Evolutionary conservation across 805 yeast species (phyloP).

Genomic region (Monosporozyma unispora): DNA sequence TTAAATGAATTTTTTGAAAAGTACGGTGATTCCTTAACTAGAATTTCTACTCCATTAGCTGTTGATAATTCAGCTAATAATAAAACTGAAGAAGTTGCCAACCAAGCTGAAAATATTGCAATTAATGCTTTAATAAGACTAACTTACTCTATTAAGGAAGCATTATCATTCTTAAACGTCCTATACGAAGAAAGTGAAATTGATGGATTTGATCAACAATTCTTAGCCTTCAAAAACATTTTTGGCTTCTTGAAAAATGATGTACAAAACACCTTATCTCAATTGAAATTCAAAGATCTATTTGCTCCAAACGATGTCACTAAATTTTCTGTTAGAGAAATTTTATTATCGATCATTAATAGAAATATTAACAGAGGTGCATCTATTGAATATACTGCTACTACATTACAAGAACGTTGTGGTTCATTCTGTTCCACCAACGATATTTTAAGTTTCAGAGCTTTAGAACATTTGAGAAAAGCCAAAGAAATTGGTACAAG

Average conservation of each 20-base stretch:
- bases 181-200: slow-evolving; percentile 60
- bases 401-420: slow-evolving; percentile 82
- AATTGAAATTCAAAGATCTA: slow-evolving; percentile 62
- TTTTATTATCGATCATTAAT: slow-evolving; percentile 81
- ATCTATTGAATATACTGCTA: slow-evolving; percentile 82
- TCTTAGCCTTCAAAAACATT: slow-evolving; percentile 48
- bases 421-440: slow-evolving; percentile 90
- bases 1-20: slow-evolving; percentile 61
- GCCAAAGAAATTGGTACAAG: slow-evolving; percentile 68
- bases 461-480: slow-evolving; percentile 80
- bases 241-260: slow-evolving; percentile 59
- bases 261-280: slow-evolving; percentile 59
- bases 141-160: slow-evolving; percentile 75
- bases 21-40: slow-evolving; percentile 40
- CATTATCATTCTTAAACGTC: slow-evolving; percentile 77
- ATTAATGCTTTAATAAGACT: slow-evolving; percentile 68
- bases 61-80: slow-evolving; percentile 36
- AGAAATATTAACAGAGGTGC: slow-evolving; percentile 86
- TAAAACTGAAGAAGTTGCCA: slow-evolving; percentile 51
- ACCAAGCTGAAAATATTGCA: slow-evolving; percentile 88
- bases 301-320: slow-evolving; percentile 57
- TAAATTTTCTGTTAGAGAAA: slow-evolving; percentile 63
- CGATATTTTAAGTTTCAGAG: slow-evolving; percentile 89
- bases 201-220: slow-evolving; percentile 29
- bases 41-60: slow-evolving; percentile 33